Evolutionary conservation across 2,329 filamentous ascomycete genomes (phyloP), one percentile per base, ranked within the genome.

Genomic region (Cryoendolithus antarcticus): DNA sequence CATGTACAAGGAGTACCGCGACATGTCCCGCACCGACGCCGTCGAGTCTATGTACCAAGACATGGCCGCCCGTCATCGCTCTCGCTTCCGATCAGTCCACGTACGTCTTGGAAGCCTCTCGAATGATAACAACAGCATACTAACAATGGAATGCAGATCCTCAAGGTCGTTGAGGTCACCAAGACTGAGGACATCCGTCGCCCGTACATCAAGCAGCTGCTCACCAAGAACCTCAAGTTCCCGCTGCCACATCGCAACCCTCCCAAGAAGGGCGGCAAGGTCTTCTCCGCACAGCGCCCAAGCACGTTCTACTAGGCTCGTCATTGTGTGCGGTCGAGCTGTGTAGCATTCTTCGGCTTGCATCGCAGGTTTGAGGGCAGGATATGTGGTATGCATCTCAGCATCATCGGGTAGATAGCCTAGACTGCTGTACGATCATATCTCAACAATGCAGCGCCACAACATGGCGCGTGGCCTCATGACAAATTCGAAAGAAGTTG

Each of bases 1-100:
- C 83, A 98, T 98, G 91, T 98, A 98, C 86, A 96, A 96, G 82
- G 91, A 98, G 82, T 96, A 95, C 83, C 85, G 91, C 67, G 91
- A 96, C 78, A 84, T 96, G 78, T 89, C 84, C 66, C 79, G 91
- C 70, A 84, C 82, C 62, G 89, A 91, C 57, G 91, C 91, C 55
- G 89, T 96, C 62, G 84, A 96, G 72, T 72, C 89, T 57, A 80
- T 98, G 65, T 98, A 98, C 82, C 84, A 91, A 72, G 91, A 98
- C 75, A 96, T 98, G 91, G 86, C 91, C 58, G 89, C 93, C 68
- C 86, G 91, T 68, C 91, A 98, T 80, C 86, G 85, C 66, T 82
- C 91, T 63, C 85, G 91, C 62, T 98, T 98, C 78, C 80, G 91
- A 72, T 93, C 85, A 58, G 91, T 98, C 67, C 88, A 95, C 79